Percentiles rank a stretch among this genome's conserved stretches.
Conservation (phyloP, 192 early-diverging fungal genomes). For the Mortierella claussenii region DNA sequence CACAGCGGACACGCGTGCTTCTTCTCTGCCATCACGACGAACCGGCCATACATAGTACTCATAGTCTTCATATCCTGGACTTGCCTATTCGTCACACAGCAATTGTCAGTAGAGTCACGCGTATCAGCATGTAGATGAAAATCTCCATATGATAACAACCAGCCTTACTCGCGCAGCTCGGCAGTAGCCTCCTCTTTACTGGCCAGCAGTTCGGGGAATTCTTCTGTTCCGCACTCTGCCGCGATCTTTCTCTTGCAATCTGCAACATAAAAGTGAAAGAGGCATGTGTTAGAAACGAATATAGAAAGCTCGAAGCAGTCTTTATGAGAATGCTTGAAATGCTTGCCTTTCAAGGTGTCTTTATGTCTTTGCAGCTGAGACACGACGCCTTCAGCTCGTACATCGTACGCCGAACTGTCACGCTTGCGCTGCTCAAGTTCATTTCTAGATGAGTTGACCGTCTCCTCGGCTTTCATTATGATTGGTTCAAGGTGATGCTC, state of each 20-base stretch:
- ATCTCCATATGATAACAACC: not conserved
- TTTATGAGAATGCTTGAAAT: no score
- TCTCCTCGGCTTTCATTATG: conserved; percentile 57
- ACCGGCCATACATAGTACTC: conserved; percentile 71
- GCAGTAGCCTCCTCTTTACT: conserved; percentile 45
- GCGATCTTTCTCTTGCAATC: conserved; percentile 15
- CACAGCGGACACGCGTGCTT: conserved; percentile 86
- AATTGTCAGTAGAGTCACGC: no score
- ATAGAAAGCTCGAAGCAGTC: not conserved
- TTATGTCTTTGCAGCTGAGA: conserved; percentile 18
- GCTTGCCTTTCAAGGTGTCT: conserved; percentile 56
- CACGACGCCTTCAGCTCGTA: conserved; percentile 21
- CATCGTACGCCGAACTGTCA: conserved; percentile 10
- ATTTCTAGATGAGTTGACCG: conserved; percentile 51
- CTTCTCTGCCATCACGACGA: conserved; percentile 69
- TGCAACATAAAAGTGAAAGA: not conserved
- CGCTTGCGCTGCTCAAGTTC: conserved; percentile 15
- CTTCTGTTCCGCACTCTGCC: conserved; percentile 13
- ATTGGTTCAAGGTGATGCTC: conserved; percentile 49
- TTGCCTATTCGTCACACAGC: no score
- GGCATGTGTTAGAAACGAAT: no score
- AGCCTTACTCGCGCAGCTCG: conserved; percentile 59
- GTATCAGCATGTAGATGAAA: not conserved
- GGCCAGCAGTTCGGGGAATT: conserved; percentile 19
- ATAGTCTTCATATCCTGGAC: conserved; percentile 44